Evolutionary conservation across 345 rosid species (phyloP).

Genomic region (Eucalyptus regnans): DNA sequence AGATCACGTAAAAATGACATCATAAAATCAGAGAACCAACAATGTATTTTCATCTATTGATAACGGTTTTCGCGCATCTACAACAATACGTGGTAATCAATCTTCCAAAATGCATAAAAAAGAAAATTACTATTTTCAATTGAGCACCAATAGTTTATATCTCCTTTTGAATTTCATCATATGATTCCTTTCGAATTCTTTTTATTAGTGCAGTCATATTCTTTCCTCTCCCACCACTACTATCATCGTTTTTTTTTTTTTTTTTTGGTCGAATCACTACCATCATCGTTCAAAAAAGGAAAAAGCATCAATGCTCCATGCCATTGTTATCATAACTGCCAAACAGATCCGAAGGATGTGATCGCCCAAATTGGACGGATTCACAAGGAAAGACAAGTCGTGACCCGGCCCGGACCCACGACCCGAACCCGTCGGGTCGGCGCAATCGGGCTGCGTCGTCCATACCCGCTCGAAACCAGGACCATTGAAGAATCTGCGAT

Average conservation of each 20-base stretch:
- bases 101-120: background rate
- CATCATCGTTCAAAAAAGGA: no score
- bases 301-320: background rate
- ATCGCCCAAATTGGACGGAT: background rate
- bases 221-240: background rate
- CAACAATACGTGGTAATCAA: background rate
- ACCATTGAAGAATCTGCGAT: background rate
- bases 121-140: background rate
- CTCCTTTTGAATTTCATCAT: background rate
- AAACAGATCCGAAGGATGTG: background rate
- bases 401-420: background rate
- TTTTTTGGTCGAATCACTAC: no score
- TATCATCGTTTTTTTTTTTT: no score
- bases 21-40: background rate
- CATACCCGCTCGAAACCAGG: background rate
- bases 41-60: background rate
- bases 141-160: background rate
- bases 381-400: background rate
- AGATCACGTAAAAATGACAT: fast-evolving
- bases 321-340: background rate
- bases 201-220: background rate
- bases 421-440: background rate
- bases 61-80: background rate
- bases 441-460: background rate
- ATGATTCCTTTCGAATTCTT: background rate